Evolutionary conservation across 352 stramenopile species (phyloP).

Genomic region (Globisporangium camurandrum): DNA sequence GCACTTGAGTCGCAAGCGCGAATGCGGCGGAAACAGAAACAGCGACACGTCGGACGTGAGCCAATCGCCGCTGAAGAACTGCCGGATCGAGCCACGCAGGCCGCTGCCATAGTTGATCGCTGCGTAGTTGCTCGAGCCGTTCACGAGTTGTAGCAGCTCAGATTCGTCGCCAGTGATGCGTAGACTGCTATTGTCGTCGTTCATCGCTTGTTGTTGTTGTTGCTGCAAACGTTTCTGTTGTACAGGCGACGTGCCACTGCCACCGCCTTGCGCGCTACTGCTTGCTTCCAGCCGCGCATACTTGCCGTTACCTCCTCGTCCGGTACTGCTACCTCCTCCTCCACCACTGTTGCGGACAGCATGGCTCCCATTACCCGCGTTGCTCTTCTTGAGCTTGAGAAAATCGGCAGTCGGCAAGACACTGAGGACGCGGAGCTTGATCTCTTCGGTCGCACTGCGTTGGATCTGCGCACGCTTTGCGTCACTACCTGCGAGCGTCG

Average conservation of each 20-base stretch:
- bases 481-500: constrained; percentile 51
- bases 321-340: too few relatives aligned
- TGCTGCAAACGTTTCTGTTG: constrained; percentile 4
- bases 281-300: constrained; percentile 10
- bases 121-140: too few relatives aligned
- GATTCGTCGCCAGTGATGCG: neutral
- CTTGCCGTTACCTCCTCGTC: too few relatives aligned
- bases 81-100: constrained; percentile 14
- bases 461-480: constrained; percentile 54
- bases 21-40: constrained; percentile 71
- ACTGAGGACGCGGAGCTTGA: constrained; percentile 49
- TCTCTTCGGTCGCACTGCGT: constrained; percentile 44
- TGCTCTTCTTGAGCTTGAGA: constrained; percentile 56
- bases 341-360: neutral
- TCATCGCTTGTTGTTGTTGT: neutral
- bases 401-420: constrained; percentile 63
- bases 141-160: too few relatives aligned
- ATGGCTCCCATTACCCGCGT: neutral
- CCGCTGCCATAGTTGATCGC: constrained; percentile 1
- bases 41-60: constrained; percentile 72
- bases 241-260: neutral
- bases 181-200: neutral
- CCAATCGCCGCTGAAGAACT: constrained; percentile 63
- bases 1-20: constrained; percentile 56
- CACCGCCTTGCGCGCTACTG: neutral